Conservation (phyloP, 2,329 filamentous ascomycete species). For the Diaporthe caulivora region DNA sequence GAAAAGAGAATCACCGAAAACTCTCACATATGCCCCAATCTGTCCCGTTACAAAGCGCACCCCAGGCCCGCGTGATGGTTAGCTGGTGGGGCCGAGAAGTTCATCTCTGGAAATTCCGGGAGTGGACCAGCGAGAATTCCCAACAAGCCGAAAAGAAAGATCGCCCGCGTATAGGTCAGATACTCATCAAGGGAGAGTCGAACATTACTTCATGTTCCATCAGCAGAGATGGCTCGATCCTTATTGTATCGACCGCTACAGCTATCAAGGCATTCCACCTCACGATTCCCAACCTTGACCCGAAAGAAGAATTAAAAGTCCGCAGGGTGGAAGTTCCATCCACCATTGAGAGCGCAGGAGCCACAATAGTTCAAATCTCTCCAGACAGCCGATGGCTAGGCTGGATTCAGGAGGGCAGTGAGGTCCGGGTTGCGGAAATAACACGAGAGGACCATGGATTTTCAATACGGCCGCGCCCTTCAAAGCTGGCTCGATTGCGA, state of each 20-base stretch:
- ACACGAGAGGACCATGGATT: conserved; percentile 53
- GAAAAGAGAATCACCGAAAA: conserved; percentile 82
- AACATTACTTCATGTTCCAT: conserved; percentile 80
- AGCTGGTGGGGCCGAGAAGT: conserved; percentile 95
- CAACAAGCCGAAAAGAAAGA: conserved; percentile 62
- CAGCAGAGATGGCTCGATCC: conserved; percentile 77
- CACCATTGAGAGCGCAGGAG: conserved; percentile 70
- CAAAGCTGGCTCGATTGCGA: conserved; percentile 65
- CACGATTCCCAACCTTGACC: conserved; percentile 58
- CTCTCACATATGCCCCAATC: conserved; percentile 88
- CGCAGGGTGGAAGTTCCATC: conserved; percentile 76
- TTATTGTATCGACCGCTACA: conserved; percentile 78
- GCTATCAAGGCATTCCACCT: conserved; percentile 85
- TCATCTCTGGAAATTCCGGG: conserved; percentile 78
- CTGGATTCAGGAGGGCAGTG: conserved; percentile 71
- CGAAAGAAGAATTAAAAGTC: conserved; percentile 74
- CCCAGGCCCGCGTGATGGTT: conserved; percentile 80
- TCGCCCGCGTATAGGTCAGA: conserved; percentile 76
- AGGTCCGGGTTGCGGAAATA: conserved; percentile 66
- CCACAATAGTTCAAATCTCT: conserved; percentile 77
- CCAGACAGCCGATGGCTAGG: conserved; percentile 78
- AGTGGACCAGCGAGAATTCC: conserved; percentile 56
- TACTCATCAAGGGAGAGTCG: conserved; percentile 80
- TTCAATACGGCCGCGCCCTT: conserved; percentile 54
- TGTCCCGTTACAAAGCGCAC: conserved; percentile 79